These are phyloP conservation scores for Solanum etuberosum DNA, from an alignment of 257 asterid species.

Conservation along the genomic window DNA sequence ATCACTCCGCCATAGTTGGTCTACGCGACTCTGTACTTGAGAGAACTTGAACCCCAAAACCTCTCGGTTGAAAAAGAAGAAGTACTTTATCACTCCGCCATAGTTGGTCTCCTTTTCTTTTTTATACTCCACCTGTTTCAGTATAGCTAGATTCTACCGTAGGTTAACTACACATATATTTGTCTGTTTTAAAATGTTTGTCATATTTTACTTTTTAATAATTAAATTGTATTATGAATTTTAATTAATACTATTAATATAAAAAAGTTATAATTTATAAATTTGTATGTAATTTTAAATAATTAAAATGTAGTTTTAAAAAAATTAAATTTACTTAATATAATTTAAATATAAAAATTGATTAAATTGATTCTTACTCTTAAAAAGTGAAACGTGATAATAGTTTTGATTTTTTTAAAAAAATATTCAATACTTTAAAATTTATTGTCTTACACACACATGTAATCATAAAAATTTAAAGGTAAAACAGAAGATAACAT, in stretches of 20 bases:
- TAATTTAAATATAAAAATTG: no score
- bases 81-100: rapidly evolving
- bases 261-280: not conserved
- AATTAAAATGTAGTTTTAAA: not conserved
- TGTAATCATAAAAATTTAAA: no score
- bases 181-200: not conserved
- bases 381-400: not conserved
- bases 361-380: not conserved
- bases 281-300: not conserved
- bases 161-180: not conserved
- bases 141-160: not conserved
- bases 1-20: no score
- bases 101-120: no score
- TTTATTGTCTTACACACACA: not conserved
- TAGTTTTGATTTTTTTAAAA: no score
- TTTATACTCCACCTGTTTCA: not conserved
- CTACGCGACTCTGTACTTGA: no score
- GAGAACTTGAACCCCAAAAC: no score
- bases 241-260: not conserved
- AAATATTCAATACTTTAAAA: not conserved
- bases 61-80: no score
- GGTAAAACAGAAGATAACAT: not conserved
- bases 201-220: not conserved
- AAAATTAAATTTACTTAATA: no score
- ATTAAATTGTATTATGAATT: not conserved